Conservation (phyloP, 345 rosid species). For the Hibiscus syriacus region DNA sequence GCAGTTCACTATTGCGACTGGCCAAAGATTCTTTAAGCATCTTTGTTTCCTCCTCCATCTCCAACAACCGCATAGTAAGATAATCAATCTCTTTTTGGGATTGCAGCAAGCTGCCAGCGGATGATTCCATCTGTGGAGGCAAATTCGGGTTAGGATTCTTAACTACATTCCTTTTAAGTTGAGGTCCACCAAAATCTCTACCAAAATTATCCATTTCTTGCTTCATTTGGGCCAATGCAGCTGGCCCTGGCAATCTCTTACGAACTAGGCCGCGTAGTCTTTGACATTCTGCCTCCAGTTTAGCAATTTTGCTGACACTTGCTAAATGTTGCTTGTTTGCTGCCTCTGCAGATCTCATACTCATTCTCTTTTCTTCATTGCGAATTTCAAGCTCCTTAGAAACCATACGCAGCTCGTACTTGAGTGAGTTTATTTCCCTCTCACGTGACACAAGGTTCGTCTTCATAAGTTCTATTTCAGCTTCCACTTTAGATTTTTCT, state of each 20-base stretch:
- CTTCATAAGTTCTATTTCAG: conserved; percentile 51
- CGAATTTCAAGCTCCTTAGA: conserved; percentile 77
- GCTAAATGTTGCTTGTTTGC: conserved; percentile 61
- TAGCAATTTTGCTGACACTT: conserved; percentile 56
- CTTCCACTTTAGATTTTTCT: conserved; percentile 58
- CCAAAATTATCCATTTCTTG: conserved; percentile 55
- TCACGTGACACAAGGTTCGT: conserved; percentile 47
- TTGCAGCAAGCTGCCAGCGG: conserved; percentile 35
- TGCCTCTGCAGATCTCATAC: conserved; percentile 62
- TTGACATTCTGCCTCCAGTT: conserved; percentile 86
- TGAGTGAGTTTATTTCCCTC: conserved; percentile 57
- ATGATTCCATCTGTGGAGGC: conserved; percentile 26
- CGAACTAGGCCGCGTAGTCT: conserved; percentile 64
- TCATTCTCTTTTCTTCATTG: conserved; percentile 74
- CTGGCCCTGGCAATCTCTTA: conserved; percentile 88
- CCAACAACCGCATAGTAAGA: conserved; percentile 33
- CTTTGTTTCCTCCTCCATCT: conserved; percentile 75
- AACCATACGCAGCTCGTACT: conserved; percentile 59
- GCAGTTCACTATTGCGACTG: conserved; percentile 7
- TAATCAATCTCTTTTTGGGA: conserved; percentile 42
- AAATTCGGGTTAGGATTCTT: conserved; percentile 21
- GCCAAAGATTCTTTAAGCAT: conserved; percentile 67
- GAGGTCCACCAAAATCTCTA: conserved; percentile 37
- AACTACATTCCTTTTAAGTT: conserved; percentile 20
- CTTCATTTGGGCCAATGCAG: conserved; percentile 90